Percentiles rank a stretch among this genome's conserved stretches.
Evolutionary conservation across 108 stramenopile genomes (phyloP).

Genomic region (Mayamaea pseudoterrestris): DNA sequence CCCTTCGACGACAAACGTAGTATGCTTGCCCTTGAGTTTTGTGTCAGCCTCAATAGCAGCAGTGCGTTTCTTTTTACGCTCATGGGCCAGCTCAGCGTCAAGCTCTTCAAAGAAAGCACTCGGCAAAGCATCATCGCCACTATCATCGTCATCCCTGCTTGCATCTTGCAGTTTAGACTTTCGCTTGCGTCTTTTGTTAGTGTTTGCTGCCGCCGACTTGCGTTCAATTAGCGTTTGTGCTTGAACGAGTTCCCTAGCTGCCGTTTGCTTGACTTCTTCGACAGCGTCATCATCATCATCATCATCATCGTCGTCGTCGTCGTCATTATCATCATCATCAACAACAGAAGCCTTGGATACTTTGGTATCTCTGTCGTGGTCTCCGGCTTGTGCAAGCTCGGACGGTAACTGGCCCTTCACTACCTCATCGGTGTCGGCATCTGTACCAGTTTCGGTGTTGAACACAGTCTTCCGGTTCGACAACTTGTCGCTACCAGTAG

Average conservation of each 20-base stretch:
- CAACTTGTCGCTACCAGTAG: too few species aligned
- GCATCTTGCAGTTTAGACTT: background rate
- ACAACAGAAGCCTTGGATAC: too few species aligned
- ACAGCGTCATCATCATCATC: constrained; percentile 7
- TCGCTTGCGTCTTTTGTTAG: background rate
- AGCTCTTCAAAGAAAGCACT: background rate
- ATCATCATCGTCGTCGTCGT: constrained; percentile 3
- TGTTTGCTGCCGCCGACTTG: background rate
- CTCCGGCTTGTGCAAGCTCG: too few species aligned
- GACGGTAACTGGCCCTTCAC: too few species aligned
- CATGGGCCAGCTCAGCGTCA: background rate
- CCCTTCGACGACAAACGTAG: background rate
- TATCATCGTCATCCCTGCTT: background rate
- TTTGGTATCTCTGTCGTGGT: too few species aligned
- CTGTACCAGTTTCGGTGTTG: too few species aligned
- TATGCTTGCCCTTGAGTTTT: background rate
- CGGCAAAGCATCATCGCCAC: background rate
- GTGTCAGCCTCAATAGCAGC: background rate
- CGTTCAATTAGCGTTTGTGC: background rate
- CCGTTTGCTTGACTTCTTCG: background rate
- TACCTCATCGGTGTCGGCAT: too few species aligned
- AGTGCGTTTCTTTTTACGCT: background rate
- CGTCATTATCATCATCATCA: too few species aligned
- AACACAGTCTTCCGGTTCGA: too few species aligned
- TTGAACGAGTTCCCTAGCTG: background rate